Conservation (phyloP, 768 basidiomycete species). For the Amanita rimosa region DNA sequence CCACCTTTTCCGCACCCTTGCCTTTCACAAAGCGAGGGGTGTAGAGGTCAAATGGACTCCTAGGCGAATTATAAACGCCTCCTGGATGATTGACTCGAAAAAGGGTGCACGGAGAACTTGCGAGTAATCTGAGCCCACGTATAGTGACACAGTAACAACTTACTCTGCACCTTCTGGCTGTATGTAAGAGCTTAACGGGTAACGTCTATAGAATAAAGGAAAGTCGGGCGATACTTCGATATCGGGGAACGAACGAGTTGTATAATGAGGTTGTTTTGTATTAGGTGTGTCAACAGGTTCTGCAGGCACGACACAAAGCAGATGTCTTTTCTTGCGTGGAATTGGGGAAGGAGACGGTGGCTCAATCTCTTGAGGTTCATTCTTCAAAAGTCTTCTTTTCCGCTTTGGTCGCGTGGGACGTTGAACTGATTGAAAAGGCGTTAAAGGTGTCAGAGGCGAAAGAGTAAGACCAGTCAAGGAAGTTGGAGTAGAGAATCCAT, state of each 20-base stretch:
- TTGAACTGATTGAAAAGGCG: conserved; percentile 4
- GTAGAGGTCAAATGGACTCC: conserved; percentile 56
- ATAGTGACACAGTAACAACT: conserved; percentile 10
- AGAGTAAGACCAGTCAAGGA: conserved; percentile 6
- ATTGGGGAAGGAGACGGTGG: background rate
- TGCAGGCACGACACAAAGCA: background rate
- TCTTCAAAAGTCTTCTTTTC: background rate
- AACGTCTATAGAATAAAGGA: conserved; percentile 58
- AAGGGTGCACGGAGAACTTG: conserved; percentile 24
- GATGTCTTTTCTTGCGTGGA: background rate
- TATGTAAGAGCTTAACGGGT: conserved; percentile 51
- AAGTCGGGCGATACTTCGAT: conserved; percentile 39
- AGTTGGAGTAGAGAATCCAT: conserved; percentile 1
- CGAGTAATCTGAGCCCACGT: background rate
- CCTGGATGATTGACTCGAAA: conserved; percentile 27
- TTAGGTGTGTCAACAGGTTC: background rate
- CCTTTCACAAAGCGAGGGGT: conserved; percentile 72
- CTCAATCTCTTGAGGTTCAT: conserved; percentile 2
- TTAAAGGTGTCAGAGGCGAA: conserved; percentile 20
- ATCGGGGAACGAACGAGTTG: conserved; percentile 40
- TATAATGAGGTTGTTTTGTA: conserved; percentile 11
- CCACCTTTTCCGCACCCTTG: conserved; percentile 54
- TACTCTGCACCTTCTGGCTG: conserved; percentile 28
- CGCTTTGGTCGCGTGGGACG: background rate
- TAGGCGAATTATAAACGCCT: conserved; percentile 50